These are phyloP conservation scores for Plectosphaerella plurivora DNA, from an alignment of 2,329 filamentous ascomycete species.

Conservation along the genomic window DNA sequence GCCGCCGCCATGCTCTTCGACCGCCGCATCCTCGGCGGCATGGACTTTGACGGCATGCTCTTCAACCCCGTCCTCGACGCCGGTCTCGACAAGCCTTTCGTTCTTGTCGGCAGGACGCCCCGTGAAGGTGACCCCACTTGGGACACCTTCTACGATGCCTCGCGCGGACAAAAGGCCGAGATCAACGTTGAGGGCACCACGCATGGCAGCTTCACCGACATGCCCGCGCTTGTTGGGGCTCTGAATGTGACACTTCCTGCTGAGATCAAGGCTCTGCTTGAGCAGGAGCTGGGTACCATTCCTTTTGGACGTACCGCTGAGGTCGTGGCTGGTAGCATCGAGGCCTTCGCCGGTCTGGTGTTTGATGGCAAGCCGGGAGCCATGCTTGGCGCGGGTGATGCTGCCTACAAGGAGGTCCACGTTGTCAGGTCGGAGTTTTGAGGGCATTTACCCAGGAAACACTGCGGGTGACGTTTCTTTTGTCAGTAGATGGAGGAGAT, in stretches of 20 bases:
- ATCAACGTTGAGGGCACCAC: conserved; percentile 17
- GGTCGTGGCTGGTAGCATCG: conserved; percentile 3
- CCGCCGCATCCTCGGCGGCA: conserved; percentile 26
- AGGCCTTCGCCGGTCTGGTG: conserved; percentile 2
- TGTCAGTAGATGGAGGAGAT: too few relatives aligned
- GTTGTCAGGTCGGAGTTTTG: not conserved
- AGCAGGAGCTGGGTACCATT: conserved; percentile 9
- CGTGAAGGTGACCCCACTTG: conserved; percentile 23
- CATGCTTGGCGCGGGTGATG: conserved; percentile 1
- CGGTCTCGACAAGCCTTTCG: conserved; percentile 23
- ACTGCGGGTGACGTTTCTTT: too few relatives aligned
- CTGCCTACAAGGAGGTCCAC: conserved; percentile 1
- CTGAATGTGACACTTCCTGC: conserved; percentile 16
- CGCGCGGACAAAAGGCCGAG: conserved; percentile 19
- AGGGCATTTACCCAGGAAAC: not conserved
- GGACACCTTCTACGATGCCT: conserved; percentile 21
- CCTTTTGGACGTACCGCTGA: conserved; percentile 1
- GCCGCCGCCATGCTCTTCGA: conserved; percentile 25
- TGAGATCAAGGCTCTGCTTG: conserved; percentile 1
- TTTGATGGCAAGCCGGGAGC: not conserved
- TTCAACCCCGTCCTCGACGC: conserved; percentile 20
- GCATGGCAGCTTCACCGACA: conserved; percentile 27
- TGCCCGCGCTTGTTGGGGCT: conserved; percentile 18
- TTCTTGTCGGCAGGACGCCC: conserved; percentile 25
- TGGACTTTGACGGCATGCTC: conserved; percentile 35